A percentile compares a stretch with the other conserved stretches of the same genome.
phyloP scores from a whole-genome alignment of 176 grass and related monocot species.

The Aegilops tauschii region DNA sequence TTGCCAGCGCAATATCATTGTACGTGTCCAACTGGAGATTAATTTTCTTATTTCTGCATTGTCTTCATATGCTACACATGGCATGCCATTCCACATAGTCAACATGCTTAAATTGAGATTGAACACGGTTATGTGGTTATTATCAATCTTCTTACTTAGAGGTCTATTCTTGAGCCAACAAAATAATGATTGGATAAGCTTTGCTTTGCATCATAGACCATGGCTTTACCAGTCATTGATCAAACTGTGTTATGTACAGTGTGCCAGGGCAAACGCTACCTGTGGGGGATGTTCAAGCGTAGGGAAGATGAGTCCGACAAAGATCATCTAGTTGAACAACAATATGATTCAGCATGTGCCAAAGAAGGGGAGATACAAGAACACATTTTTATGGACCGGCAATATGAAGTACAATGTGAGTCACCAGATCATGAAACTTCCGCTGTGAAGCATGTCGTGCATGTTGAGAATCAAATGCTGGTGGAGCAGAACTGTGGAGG shows the following conservation, averaged over 20 bases:
- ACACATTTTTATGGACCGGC: conserved; percentile 9
- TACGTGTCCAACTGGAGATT: conserved; percentile 13
- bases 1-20: conserved; percentile 44
- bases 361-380: conserved; percentile 26
- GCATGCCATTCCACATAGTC: background rate
- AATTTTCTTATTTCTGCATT: background rate
- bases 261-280: conserved; percentile 49
- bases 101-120: background rate
- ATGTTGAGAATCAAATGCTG: conserved; percentile 10
- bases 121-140: background rate
- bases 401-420: background rate
- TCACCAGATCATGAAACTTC: background rate
- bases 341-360: conserved; percentile 1
- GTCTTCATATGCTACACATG: background rate
- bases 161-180: background rate
- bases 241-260: conserved; percentile 29
- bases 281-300: conserved; percentile 55
- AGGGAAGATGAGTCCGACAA: conserved; percentile 16
- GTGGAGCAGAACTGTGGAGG: background rate
- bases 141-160: background rate
- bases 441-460: conserved; percentile 1
- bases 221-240: conserved; percentile 10
- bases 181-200: background rate
- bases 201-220: conserved; percentile 11
- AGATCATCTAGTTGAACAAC: conserved; percentile 16